Evolutionary conservation across 2,329 filamentous ascomycete genomes (phyloP), one percentile per base, ranked within the genome.

Genomic region (Calonectria pseudoturangicola): DNA sequence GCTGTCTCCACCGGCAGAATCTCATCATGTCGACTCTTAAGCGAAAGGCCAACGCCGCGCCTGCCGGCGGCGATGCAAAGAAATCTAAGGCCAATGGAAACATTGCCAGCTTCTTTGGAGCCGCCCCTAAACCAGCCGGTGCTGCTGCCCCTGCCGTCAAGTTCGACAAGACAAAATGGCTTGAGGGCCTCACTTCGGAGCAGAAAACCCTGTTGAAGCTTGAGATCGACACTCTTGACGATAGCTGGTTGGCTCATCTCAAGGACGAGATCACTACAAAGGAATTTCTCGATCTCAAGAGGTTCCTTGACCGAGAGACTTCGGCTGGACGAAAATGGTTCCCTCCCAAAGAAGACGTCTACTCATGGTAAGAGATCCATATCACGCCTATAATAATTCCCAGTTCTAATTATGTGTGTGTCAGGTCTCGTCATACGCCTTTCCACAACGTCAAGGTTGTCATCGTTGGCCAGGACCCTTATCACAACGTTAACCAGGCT

Each of bases 381-480:
- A 56, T 16, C 30, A n/a, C 36, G 18, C n/a, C 41, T 48, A 27
- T 30, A 13, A 27, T 28, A 7, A n/a, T 8, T 16, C n/a, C 16
- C 39, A 2, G 30, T 65, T 72, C 75, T 81, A 73, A 81, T 58
- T 13, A 15, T 30, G 43, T 66, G 33, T 10, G 27, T 68, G 48
- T n/a, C 41, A 98, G 96, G 96, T 98, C 96, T 73, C 94, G 95
- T 30, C 94, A 98, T 83, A 98, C 96, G 0, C 96, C 97, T 9
- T 92, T 99, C 79, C 87, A 93, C 86, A 93, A 89, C 16, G 96
- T 98, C 83, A 98, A 98, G 84, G 94, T 94, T 70, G 96, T 99
- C 73, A 95, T 99, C 81, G 85, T 98, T 68, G 97, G 97, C 76
- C 97, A 99, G 86, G 97, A 99, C 83, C 97, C 97, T 3, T 99